Conservation (phyloP, 2,329 filamentous ascomycete genomes). For the Hypoxylon sp. region DNA sequence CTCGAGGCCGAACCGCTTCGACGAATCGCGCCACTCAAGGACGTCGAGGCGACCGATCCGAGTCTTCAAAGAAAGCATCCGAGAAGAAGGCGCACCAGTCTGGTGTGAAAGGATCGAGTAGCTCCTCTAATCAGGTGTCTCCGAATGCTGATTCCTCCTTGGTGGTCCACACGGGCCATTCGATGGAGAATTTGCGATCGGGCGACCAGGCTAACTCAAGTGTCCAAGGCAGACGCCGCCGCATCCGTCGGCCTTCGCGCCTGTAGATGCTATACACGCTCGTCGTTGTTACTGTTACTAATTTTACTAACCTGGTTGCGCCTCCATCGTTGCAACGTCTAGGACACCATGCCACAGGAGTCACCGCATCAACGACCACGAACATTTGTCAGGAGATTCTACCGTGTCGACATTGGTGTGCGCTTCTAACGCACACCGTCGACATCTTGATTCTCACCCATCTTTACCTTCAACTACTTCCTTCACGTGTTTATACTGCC, state of each 20-base stretch:
- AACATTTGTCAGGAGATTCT: neutral
- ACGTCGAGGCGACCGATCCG: conserved; percentile 4
- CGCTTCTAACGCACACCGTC: neutral
- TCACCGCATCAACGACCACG: neutral
- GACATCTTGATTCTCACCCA: neutral
- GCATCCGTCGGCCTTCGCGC: conserved; percentile 34
- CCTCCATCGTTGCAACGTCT: neutral
- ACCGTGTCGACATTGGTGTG: neutral
- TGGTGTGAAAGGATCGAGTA: conserved; percentile 14
- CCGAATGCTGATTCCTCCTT: conserved; percentile 45
- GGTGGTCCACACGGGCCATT: conserved; percentile 51
- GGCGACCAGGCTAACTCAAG: neutral
- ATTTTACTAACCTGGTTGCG: neutral
- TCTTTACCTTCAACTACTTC: neutral
- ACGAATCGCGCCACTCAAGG: neutral
- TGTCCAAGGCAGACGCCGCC: conserved; percentile 22
- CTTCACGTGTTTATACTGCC: neutral
- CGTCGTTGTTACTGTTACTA: neutral
- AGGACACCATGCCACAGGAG: neutral
- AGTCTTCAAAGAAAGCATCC: conserved; percentile 15
- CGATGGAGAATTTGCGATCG: conserved; percentile 41
- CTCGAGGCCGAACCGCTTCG: conserved; percentile 2
- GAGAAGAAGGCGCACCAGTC: conserved; percentile 9
- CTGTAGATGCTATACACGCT: conserved; percentile 3
- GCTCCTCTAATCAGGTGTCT: conserved; percentile 27